A percentile compares a stretch with the other conserved stretches of the same genome.
These are phyloP conservation scores for Penicillium canariense DNA, from an alignment of 495 filamentous ascomycete genomes.

Conservation along the genomic window DNA sequence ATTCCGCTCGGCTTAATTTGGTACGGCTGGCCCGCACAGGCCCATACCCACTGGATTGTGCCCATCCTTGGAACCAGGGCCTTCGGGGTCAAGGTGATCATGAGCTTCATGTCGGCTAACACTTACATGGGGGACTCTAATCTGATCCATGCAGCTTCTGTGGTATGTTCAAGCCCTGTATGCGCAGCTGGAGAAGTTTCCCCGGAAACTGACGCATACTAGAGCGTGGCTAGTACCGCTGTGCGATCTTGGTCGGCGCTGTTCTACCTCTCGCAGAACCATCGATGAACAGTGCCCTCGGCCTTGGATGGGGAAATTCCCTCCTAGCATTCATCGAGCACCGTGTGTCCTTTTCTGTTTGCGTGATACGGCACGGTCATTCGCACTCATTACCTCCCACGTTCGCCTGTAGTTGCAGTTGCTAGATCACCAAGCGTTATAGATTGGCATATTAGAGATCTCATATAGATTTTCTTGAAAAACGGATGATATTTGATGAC, in stretches of 20 bases:
- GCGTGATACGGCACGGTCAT: conserved; percentile 38
- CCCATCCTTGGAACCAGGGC: conserved; percentile 63
- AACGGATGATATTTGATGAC: background rate
- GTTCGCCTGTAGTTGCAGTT: background rate
- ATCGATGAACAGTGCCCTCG: conserved; percentile 42
- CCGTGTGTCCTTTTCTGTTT: conserved; percentile 32
- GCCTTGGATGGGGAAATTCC: conserved; percentile 46
- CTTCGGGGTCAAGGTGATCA: conserved; percentile 63
- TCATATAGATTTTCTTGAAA: background rate
- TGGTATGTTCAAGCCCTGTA: conserved; percentile 29
- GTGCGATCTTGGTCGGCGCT: conserved; percentile 62
- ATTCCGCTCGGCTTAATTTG: conserved; percentile 66
- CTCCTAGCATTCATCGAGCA: conserved; percentile 46
- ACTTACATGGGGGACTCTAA: conserved; percentile 67
- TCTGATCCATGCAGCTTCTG: conserved; percentile 63
- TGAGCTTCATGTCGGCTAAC: conserved; percentile 52
- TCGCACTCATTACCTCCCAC: conserved; percentile 10
- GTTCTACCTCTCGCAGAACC: conserved; percentile 44
- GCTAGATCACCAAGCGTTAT: background rate
- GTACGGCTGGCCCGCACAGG: conserved; percentile 64
- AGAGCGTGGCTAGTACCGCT: conserved; percentile 56
- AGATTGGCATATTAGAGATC: background rate
- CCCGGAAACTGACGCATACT: background rate
- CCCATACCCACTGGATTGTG: conserved; percentile 59
- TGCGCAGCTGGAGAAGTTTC: background rate